Base-by-base conservation (phyloP, 176 grass and related monocot species). In the Oryza nivara region DNA sequence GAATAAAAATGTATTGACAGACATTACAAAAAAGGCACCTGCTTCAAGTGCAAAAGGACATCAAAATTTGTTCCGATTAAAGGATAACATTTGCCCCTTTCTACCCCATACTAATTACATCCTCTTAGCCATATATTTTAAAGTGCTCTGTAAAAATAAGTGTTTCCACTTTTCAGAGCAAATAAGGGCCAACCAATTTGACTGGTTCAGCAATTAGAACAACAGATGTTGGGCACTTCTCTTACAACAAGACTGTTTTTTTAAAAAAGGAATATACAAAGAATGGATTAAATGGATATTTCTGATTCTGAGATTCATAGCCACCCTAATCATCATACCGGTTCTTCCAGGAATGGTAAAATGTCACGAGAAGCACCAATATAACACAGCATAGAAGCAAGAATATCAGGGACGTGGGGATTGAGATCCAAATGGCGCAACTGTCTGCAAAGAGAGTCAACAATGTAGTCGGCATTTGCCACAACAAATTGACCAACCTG, bases 341-440 rank as follows among this genome's bases (percentile, higher is more conserved):
- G 93, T 80, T 98, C 96, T 86, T 95, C 96, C 85, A 98, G 78
- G 75, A 98, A 91, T 75, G 96, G 93, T 61, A 98, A 85, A 88
- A 98, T 93, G 84, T 95, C 92, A 86, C 19, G 88, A 87, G 96
- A 92, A 90, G 93, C 85, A 74, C 96, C 96, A 74, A 98, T 92
- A 79, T 93, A 95, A 85, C 85, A 85, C 15, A 98, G 77, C 85
- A 98, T 98, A 49, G 96, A 91, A 78, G 96, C 89, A 87, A 98
- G 91, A 83, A 98, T 90, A 93, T 92, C 85, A 74, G 96, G 96
- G 68, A 98, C 92, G 81, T 95, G 92, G 10, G 83, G 87, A 73
- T 95, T 98, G 66, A 92, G 72, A 81, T 95, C 92, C 83, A 98
- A 86, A 87, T 95, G 89, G 11, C 91, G 87, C 83, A 98, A 85